Evolutionary conservation across 495 filamentous ascomycete species (phyloP).

Genomic region (Collariella sp.): DNA sequence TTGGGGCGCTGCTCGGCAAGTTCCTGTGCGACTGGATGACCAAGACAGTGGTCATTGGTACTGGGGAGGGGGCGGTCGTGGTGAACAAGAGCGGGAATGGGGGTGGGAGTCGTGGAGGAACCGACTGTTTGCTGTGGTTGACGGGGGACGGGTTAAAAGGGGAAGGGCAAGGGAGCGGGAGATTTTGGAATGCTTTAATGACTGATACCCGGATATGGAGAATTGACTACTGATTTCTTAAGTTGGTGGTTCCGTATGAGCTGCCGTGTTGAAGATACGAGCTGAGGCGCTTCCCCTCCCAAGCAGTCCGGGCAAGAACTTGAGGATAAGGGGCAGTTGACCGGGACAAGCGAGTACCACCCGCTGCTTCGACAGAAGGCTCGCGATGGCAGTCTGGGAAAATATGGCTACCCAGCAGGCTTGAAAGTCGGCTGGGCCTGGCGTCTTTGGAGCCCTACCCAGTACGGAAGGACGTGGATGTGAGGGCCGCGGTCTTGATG

Average conservation of each 20-base stretch:
- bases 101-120: slow-evolving; percentile 16
- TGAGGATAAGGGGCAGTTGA: slow-evolving; percentile 33
- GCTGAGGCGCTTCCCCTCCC: too few relatives aligned
- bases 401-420: too few relatives aligned
- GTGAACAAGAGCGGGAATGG: background rate
- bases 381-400: slow-evolving; percentile 36
- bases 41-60: slow-evolving; percentile 15
- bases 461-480: slow-evolving; percentile 27
- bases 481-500: slow-evolving; percentile 24
- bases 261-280: too few relatives aligned
- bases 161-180: background rate
- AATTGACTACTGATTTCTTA: background rate
- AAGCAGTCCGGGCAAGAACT: slow-evolving; percentile 37
- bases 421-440: too few relatives aligned
- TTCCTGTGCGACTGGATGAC: slow-evolving; percentile 40
- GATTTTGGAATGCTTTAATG: background rate
- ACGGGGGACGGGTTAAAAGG: background rate
- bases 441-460: too few relatives aligned
- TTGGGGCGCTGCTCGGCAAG: slow-evolving; percentile 43
- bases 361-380: slow-evolving; percentile 43
- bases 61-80: background rate
- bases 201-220: background rate
- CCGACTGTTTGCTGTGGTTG: slow-evolving; percentile 25
- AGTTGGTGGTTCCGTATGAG: background rate
- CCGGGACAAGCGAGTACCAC: slow-evolving; percentile 39